phyloP scores from a whole-genome alignment of 2,329 filamentous ascomycete genomes.

The Trichoderma sp. region DNA sequence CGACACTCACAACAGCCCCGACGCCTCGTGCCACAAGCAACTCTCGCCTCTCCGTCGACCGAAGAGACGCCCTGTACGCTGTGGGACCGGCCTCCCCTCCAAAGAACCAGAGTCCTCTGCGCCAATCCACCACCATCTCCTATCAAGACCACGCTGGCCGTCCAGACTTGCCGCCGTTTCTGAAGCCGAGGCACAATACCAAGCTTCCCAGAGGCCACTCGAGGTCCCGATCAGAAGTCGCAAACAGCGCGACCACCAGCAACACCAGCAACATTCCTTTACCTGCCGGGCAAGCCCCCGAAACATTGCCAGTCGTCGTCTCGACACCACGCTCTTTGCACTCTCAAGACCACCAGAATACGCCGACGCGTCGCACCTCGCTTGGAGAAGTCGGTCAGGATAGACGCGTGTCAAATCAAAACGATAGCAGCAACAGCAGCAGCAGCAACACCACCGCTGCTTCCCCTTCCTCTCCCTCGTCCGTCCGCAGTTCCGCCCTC shows the following conservation, averaged over 20 bases:
- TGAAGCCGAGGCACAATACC: slow-evolving; percentile 25
- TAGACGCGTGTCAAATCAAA: slow-evolving; percentile 3
- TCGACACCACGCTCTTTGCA: slow-evolving; percentile 1
- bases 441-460: slow-evolving; percentile 29
- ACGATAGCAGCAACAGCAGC: slow-evolving; percentile 22
- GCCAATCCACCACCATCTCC: slow-evolving; percentile 38
- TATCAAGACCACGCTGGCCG: slow-evolving; percentile 31
- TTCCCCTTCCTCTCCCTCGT: not conserved
- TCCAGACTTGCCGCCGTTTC: slow-evolving; percentile 14
- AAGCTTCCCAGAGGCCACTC: slow-evolving; percentile 23
- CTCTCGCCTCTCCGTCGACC: slow-evolving; percentile 31
- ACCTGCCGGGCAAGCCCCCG: not conserved
- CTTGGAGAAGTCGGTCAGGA: slow-evolving; percentile 20
- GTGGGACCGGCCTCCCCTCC: slow-evolving; percentile 37
- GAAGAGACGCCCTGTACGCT: slow-evolving; percentile 34
- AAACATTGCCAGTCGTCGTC: not conserved
- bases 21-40: slow-evolving; percentile 28
- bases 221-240: slow-evolving; percentile 24
- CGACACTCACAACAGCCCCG: slow-evolving; percentile 28
- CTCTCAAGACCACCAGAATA: not conserved
- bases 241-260: not conserved
- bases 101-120: slow-evolving; percentile 39
- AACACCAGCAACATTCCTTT: slow-evolving; percentile 17
- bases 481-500: slow-evolving; percentile 37
- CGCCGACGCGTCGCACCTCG: slow-evolving; percentile 16